These are phyloP conservation scores for Arctium minus DNA, from an alignment of 129 eudicot species.

Conservation along the genomic window DNA sequence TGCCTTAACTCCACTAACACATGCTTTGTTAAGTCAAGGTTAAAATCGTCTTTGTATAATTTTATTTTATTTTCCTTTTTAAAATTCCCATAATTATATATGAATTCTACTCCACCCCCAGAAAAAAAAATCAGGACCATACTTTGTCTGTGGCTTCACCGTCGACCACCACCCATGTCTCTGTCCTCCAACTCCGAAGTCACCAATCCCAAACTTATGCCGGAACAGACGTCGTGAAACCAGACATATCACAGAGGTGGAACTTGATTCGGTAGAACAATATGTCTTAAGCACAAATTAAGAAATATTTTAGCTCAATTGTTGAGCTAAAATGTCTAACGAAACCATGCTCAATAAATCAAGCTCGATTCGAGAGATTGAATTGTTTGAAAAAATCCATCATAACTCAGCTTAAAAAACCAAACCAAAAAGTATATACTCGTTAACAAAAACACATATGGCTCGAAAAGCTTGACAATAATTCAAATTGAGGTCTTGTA, in stretches of 20 bases:
- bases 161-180: too few relatives aligned
- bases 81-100: too few relatives aligned
- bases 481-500: background rate
- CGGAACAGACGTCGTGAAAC: too few relatives aligned
- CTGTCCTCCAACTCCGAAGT: too few relatives aligned
- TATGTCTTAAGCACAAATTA: background rate
- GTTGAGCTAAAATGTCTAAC: background rate
- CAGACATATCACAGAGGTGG: background rate
- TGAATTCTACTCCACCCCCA: too few relatives aligned
- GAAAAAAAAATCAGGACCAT: too few relatives aligned
- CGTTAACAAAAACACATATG: background rate
- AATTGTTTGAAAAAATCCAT: background rate
- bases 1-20: too few relatives aligned
- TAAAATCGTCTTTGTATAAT: too few relatives aligned
- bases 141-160: too few relatives aligned
- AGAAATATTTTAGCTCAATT: background rate
- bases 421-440: background rate
- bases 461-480: background rate
- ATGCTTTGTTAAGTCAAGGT: too few relatives aligned
- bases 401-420: background rate
- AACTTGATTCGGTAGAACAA: background rate
- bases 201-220: too few relatives aligned
- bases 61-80: too few relatives aligned
- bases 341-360: background rate
- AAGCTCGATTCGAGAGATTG: background rate